A percentile compares a stretch with the other conserved stretches of the same genome.
phyloP scores from a whole-genome alignment of 805 yeast species.

The Blastobotrys americana region DNA sequence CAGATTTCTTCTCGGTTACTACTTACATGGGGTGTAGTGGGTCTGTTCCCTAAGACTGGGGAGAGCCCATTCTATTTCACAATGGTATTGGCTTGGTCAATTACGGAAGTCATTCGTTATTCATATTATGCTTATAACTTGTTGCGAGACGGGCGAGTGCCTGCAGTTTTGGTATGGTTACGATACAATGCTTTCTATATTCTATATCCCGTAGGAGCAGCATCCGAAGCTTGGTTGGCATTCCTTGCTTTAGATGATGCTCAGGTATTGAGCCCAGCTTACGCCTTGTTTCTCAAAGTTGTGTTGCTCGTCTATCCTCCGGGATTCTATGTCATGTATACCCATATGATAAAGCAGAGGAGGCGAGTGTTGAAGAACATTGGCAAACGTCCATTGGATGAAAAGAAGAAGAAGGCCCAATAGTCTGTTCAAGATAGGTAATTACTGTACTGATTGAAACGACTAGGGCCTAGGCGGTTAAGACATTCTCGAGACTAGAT shows the following conservation, averaged over 20 bases:
- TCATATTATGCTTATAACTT: constrained; percentile 74
- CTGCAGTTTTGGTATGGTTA: constrained; percentile 53
- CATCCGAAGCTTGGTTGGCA: constrained; percentile 67
- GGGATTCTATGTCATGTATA: constrained; percentile 75
- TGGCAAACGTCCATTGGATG: constrained; percentile 19
- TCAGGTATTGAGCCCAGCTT: constrained; percentile 35
- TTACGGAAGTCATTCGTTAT: constrained; percentile 88
- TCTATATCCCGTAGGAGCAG: constrained; percentile 88
- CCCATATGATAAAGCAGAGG: constrained; percentile 87
- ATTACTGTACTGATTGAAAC: no score
- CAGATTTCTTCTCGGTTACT: constrained; percentile 83
- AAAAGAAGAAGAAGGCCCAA: constrained; percentile 1
- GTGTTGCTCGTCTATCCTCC: constrained; percentile 70
- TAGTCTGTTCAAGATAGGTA: not conserved
- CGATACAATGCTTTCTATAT: constrained; percentile 79
- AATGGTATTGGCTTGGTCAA: constrained; percentile 78
- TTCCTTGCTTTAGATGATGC: constrained; percentile 69
- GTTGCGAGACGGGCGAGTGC: constrained; percentile 44
- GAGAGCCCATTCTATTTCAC: constrained; percentile 48
- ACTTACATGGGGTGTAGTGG: constrained; percentile 76
- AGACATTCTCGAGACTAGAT: no score
- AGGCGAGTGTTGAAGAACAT: constrained; percentile 45
- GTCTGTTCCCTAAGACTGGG: constrained; percentile 63
- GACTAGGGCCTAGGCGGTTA: no score
- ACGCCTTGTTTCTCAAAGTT: constrained; percentile 48